Evolutionary conservation across 345 rosid genomes (phyloP).

Genomic region (Corchorus capsularis): DNA sequence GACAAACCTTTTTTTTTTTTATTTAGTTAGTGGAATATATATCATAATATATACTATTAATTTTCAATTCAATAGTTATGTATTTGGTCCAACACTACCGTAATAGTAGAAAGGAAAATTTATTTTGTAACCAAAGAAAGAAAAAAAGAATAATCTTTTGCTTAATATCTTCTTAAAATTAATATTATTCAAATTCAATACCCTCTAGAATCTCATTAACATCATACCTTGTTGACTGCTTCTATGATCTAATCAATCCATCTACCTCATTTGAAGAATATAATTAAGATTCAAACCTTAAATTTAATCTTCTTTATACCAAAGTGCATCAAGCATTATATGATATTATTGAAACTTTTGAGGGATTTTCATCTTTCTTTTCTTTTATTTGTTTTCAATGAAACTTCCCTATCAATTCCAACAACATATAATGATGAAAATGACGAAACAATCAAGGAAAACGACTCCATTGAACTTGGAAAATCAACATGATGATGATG

Average conservation of each 20-base stretch:
- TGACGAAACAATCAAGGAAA: not conserved
- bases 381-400: not conserved
- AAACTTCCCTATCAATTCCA: not conserved
- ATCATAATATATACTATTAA: too few species aligned
- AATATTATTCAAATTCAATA: not conserved
- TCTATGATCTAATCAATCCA: not conserved
- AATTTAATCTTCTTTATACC: not conserved
- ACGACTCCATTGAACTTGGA: not conserved
- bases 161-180: not conserved
- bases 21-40: too few species aligned
- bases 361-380: not conserved
- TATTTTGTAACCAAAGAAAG: too few species aligned
- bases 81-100: too few species aligned
- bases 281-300: not conserved
- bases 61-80: too few species aligned
- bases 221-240: not conserved
- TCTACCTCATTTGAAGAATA: not conserved
- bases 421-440: not conserved
- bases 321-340: not conserved
- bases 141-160: too few species aligned
- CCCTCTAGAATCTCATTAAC: not conserved
- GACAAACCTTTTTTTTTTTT: too few species aligned
- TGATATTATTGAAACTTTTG: not conserved
- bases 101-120: too few species aligned
- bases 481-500: not conserved